Conservation (phyloP, 2,329 filamentous ascomycete species). For the Ophiostoma australiae region DNA sequence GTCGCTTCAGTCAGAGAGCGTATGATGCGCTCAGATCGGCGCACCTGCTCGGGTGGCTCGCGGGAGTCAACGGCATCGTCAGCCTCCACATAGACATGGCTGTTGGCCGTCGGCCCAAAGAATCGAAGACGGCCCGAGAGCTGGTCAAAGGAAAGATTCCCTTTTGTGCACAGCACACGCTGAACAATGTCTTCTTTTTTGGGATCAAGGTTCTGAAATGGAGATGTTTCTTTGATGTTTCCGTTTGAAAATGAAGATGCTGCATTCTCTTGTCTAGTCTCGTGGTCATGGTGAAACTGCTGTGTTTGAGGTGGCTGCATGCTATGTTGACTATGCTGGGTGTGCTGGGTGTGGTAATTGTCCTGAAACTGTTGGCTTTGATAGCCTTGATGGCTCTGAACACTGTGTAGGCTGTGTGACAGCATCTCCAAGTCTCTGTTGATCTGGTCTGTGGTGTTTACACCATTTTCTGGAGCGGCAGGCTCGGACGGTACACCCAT, state of each 20-base stretch:
- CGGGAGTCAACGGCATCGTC: conserved; percentile 35
- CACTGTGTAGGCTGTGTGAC: conserved; percentile 1
- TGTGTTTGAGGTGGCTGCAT: neutral
- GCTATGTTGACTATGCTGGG: neutral
- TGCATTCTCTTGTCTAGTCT: neutral
- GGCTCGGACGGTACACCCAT: neutral
- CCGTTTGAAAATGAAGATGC: neutral
- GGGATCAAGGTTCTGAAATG: conserved; percentile 37
- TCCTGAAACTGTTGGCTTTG: neutral
- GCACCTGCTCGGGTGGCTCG: conserved; percentile 30
- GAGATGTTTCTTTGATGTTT: conserved; percentile 31
- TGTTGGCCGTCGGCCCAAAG: conserved; percentile 49
- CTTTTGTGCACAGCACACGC: conserved; percentile 45
- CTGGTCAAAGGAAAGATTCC: conserved; percentile 49
- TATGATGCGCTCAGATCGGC: conserved; percentile 41
- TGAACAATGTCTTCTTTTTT: conserved; percentile 47
- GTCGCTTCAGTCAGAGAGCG: conserved; percentile 43
- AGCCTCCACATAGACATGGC: conserved; percentile 45
- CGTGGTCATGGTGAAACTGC: neutral
- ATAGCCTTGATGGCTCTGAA: conserved; percentile 20
- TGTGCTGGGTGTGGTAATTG: neutral
- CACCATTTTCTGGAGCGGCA: neutral
- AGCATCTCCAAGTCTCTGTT: neutral
- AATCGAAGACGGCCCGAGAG: conserved; percentile 35
- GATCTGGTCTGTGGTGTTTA: neutral